Percentiles rank a stretch among this genome's conserved stretches.
Evolutionary conservation across 2,329 filamentous ascomycete genomes (phyloP).

Genomic region (Pseudodiploospora longispora): DNA sequence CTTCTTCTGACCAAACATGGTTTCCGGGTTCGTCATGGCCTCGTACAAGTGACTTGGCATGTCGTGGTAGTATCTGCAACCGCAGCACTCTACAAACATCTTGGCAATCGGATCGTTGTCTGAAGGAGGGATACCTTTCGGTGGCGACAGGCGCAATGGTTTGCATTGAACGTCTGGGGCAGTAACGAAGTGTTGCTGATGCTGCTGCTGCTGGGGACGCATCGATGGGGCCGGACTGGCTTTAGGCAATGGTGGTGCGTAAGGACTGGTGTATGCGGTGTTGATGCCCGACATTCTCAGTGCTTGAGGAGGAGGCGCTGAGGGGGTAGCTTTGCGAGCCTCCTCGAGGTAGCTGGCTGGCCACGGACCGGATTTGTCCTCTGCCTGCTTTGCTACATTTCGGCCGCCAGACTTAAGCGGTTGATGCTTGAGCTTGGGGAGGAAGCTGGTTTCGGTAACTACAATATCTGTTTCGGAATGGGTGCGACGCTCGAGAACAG

Average conservation of each 20-base stretch:
- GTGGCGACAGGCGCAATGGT: conserved; percentile 2
- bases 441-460: conserved; percentile 15
- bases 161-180: neutral
- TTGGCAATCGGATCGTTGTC: conserved; percentile 43
- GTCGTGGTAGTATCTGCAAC: conserved; percentile 57
- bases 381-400: conserved; percentile 2
- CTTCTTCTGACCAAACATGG: conserved; percentile 40
- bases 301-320: conserved; percentile 7
- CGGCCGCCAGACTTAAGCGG: conserved; percentile 22
- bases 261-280: too few relatives aligned
- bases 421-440: conserved; percentile 31
- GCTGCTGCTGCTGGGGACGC: conserved; percentile 3
- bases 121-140: conserved; percentile 4
- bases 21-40: conserved; percentile 53
- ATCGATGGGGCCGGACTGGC: conserved; percentile 7
- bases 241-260: conserved; percentile 1
- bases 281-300: neutral
- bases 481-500: conserved; percentile 6
- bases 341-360: conserved; percentile 9
- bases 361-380: neutral
- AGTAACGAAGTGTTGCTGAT: neutral
- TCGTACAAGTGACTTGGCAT: conserved; percentile 58
- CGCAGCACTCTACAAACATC: conserved; percentile 58
- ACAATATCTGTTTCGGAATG: conserved; percentile 8
- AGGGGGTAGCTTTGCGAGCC: conserved; percentile 8